Conservation (phyloP, 2,329 filamentous ascomycete species). For the Coleophoma crateriformis region DNA sequence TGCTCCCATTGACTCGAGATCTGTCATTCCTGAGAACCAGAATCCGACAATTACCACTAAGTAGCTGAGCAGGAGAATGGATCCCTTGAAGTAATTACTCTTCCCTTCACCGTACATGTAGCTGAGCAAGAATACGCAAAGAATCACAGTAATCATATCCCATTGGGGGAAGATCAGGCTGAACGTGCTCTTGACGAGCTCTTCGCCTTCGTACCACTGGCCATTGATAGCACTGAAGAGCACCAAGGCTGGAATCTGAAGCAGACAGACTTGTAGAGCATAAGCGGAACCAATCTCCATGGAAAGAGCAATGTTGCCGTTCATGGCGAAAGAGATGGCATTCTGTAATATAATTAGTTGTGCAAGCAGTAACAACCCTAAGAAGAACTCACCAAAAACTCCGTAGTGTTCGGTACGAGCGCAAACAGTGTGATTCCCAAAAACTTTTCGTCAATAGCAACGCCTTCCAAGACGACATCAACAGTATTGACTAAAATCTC, state of each 20-base stretch:
- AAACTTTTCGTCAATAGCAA: constrained; percentile 95
- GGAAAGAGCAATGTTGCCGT: constrained; percentile 94
- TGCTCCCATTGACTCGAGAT: constrained; percentile 23
- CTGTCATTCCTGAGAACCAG: constrained; percentile 65
- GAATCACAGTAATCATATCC: constrained; percentile 96
- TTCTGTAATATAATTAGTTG: constrained; percentile 49
- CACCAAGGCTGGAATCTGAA: constrained; percentile 90
- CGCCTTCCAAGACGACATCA: constrained; percentile 86
- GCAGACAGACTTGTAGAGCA: constrained; percentile 87
- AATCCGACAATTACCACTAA: constrained; percentile 88
- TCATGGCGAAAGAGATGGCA: constrained; percentile 99
- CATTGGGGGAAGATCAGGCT: constrained; percentile 95
- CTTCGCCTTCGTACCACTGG: constrained; percentile 43
- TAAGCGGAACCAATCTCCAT: constrained; percentile 99
- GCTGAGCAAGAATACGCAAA: constrained; percentile 92
- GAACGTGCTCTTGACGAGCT: constrained; percentile 62
- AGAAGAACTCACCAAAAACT: constrained; percentile 70
- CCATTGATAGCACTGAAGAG: constrained; percentile 80
- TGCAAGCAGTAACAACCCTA: constrained; percentile 8
- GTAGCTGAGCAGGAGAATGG: constrained; percentile 88
- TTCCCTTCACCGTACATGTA: constrained; percentile 99
- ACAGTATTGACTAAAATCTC: constrained; percentile 97
- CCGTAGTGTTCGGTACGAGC: constrained; percentile 94
- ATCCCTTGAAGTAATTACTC: constrained; percentile 99
- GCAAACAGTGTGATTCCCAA: constrained; percentile 95